phyloP scores from a whole-genome alignment of 495 filamentous ascomycete species.

The Podospora bellae-mahoneyi region DNA sequence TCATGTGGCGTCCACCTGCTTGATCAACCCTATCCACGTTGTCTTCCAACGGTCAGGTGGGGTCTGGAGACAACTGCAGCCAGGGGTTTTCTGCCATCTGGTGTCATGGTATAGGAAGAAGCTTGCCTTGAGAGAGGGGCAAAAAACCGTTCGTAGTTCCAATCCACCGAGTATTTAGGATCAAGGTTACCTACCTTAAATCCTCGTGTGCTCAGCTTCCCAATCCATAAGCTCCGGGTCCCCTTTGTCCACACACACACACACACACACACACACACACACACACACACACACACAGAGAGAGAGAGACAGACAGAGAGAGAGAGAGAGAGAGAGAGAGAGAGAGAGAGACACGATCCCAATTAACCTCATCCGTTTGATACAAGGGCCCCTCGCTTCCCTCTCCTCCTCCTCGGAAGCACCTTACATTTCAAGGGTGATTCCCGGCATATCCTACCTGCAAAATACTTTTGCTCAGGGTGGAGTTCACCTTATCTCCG shows the following conservation, averaged over 20 bases:
- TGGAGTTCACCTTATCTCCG: background rate
- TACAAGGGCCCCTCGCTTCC: too few species aligned
- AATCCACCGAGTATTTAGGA: background rate
- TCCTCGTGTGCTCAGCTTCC: background rate
- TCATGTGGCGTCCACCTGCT: background rate
- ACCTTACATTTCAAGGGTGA: background rate
- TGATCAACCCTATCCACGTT: background rate
- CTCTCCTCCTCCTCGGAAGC: background rate
- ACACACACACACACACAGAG: background rate
- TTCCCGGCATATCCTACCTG: conserved; percentile 1
- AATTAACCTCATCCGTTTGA: too few species aligned
- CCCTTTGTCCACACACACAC: background rate
- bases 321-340: too few species aligned
- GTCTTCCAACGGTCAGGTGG: background rate
- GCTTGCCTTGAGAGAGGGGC: background rate
- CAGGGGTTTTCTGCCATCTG: background rate
- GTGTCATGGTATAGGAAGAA: background rate
- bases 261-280: too few species aligned
- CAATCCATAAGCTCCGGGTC: background rate
- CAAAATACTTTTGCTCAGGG: conserved; percentile 4
- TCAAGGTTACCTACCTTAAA: background rate
- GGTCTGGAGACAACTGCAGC: background rate
- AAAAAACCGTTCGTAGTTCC: background rate
- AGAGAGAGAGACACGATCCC: too few species aligned
- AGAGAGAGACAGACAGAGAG: too few species aligned